phyloP scores from a whole-genome alignment of 306 rosid genomes.

The Vachellia pachyceras region DNA sequence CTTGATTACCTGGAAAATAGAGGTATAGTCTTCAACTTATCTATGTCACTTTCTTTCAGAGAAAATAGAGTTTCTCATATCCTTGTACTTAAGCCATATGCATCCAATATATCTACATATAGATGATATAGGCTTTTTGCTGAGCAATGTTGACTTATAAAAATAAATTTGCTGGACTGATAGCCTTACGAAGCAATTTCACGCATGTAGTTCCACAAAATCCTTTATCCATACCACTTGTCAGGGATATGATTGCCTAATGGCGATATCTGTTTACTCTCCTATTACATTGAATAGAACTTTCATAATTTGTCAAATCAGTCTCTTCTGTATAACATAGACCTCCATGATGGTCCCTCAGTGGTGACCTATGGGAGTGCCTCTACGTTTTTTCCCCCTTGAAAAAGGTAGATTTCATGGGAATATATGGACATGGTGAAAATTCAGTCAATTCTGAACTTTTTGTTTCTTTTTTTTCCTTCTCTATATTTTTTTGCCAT shows the following conservation, averaged over 20 bases:
- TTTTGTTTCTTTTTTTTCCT: too few species aligned
- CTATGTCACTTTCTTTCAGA: slow-evolving; percentile 25
- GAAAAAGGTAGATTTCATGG: too few species aligned
- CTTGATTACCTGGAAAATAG: slow-evolving; percentile 80
- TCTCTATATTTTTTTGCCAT: neutral
- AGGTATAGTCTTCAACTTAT: slow-evolving; percentile 58
- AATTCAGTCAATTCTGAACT: too few species aligned
- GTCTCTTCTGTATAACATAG: too few species aligned
- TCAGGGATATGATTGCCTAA: neutral
- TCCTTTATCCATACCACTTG: neutral
- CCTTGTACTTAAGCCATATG: slow-evolving; percentile 17
- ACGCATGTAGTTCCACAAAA: neutral
- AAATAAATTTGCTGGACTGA: neutral
- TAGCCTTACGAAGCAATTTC: neutral
- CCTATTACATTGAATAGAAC: too few species aligned
- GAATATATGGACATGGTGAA: too few species aligned
- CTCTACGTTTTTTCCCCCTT: too few species aligned
- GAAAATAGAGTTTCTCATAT: slow-evolving; percentile 6
- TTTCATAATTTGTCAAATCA: too few species aligned
- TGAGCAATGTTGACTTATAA: neutral
- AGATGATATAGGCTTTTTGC: neutral
- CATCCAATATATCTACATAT: slow-evolving; percentile 18
- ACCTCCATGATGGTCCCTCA: too few species aligned
- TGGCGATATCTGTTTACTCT: too few species aligned
- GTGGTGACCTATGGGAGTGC: too few species aligned